These are phyloP conservation scores for Pythium oligandrum DNA, from an alignment of 352 stramenopile genomes.

Conservation along the genomic window DNA sequence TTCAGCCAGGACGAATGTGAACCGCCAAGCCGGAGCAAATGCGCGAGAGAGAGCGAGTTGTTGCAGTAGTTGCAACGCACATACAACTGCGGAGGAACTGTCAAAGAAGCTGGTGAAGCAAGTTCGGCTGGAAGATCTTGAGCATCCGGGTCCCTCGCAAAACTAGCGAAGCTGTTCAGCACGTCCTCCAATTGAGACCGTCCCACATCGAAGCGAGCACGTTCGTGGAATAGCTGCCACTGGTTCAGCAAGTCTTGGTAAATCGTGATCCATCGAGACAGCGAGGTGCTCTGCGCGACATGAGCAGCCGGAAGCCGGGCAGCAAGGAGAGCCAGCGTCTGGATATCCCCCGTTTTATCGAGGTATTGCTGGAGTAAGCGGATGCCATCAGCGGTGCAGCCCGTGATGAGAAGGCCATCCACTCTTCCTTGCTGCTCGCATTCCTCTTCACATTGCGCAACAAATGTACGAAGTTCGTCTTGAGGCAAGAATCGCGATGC, in stretches of 20 bases:
- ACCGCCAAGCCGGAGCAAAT: conserved; percentile 84
- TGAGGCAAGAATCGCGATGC: conserved; percentile 87
- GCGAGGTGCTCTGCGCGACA: conserved; percentile 49
- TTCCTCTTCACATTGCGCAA: conserved; percentile 71
- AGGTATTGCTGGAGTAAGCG: conserved; percentile 89
- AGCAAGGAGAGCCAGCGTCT: conserved; percentile 87
- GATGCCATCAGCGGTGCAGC: conserved; percentile 78
- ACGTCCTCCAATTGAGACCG: conserved; percentile 85
- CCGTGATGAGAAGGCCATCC: conserved; percentile 89
- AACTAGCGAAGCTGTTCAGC: conserved; percentile 70
- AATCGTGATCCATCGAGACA: conserved; percentile 87
- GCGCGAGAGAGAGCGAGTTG: conserved; percentile 83
- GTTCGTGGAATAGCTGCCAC: conserved; percentile 92
- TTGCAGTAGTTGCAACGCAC: conserved; percentile 95
- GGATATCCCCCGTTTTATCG: conserved; percentile 87
- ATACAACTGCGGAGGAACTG: conserved; percentile 85
- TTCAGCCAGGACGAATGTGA: conserved; percentile 87
- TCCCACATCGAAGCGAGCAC: conserved; percentile 91
- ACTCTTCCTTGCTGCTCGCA: conserved; percentile 83
- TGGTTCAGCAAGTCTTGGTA: conserved; percentile 92
- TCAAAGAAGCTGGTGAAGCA: conserved; percentile 40
- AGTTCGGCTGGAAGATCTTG: conserved; percentile 45
- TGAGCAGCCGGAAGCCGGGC: conserved; percentile 54
- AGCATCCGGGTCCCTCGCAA: conserved; percentile 39
- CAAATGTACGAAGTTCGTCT: conserved; percentile 79